A percentile compares a stretch with the other conserved stretches of the same genome.
Conservation (phyloP, 495 filamentous ascomycete species). For the Neurospora sp. region DNA sequence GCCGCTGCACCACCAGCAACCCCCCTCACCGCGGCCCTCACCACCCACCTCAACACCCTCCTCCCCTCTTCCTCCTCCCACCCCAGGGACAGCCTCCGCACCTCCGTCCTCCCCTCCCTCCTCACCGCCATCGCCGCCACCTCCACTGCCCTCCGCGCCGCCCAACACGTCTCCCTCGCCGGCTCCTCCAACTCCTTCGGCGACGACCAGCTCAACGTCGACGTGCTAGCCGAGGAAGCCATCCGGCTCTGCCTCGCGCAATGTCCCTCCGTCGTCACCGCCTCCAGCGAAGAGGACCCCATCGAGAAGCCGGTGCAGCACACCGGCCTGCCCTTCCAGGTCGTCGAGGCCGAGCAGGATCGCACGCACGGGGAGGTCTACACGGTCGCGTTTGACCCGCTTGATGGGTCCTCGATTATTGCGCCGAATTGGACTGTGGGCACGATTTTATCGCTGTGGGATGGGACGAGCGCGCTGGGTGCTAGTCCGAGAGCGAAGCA, state of each 20-base stretch:
- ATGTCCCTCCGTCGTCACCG: slow-evolving; percentile 33
- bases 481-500: slow-evolving; percentile 25
- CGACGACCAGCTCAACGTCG: slow-evolving; percentile 47
- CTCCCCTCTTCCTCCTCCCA: not conserved
- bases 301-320: slow-evolving; percentile 24
- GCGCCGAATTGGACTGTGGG: slow-evolving; percentile 44
- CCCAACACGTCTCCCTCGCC: slow-evolving; percentile 31
- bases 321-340: not conserved
- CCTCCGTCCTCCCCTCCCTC: slow-evolving; percentile 31
- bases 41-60: not conserved
- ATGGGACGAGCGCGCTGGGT: slow-evolving; percentile 30
- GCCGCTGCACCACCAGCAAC: not conserved
- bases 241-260: slow-evolving; percentile 30
- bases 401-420: slow-evolving; percentile 46
- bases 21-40: not conserved
- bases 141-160: slow-evolving; percentile 24
- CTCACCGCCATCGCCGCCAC: slow-evolving; percentile 26
- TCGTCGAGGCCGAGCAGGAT: not conserved
- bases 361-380: slow-evolving; percentile 29
- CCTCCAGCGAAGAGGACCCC: slow-evolving; percentile 45
- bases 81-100: slow-evolving; percentile 6
- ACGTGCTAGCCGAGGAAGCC: slow-evolving; percentile 36
- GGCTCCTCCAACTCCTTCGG: slow-evolving; percentile 42
- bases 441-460: slow-evolving; percentile 43
- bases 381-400: slow-evolving; percentile 45